These are phyloP conservation scores for Viola odorata DNA, from an alignment of 345 rosid genomes.

Conservation along the genomic window DNA sequence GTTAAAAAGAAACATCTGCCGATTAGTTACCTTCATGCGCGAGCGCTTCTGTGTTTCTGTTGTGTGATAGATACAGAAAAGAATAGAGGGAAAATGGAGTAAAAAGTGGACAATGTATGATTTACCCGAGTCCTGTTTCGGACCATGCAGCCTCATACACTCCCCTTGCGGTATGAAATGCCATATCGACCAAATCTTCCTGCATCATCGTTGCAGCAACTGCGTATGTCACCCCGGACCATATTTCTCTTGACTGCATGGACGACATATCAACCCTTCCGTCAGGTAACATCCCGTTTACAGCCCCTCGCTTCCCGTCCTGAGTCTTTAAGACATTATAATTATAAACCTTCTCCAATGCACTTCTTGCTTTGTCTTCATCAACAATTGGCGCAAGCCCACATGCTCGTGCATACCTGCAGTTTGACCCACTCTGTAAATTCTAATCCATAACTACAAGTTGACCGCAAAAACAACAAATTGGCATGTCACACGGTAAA, in stretches of 20 bases:
- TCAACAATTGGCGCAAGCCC: conserved; percentile 76
- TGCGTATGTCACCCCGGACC: conserved; percentile 94
- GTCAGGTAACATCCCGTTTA: conserved; percentile 90
- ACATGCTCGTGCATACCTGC: conserved; percentile 82
- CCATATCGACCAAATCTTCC: conserved; percentile 62
- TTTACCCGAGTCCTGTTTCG: conserved; percentile 75
- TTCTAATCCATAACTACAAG: background rate
- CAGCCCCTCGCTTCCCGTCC: conserved; percentile 77
- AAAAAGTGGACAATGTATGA: background rate
- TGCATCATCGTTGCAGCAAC: conserved; percentile 90
- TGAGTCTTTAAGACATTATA: conserved; percentile 77
- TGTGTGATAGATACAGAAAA: background rate
- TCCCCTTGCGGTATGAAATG: conserved; percentile 76
- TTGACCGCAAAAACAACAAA: no score
- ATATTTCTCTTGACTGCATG: conserved; percentile 87
- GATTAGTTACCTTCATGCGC: no score
- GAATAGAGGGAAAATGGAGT: background rate
- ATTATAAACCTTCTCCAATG: conserved; percentile 69
- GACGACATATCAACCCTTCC: conserved; percentile 71
- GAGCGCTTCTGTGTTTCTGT: no score
- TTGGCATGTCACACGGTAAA: no score
- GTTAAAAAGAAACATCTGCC: conserved; percentile 6
- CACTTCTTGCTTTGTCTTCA: conserved; percentile 50
- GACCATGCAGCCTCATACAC: conserved; percentile 80
- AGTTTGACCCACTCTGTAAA: background rate